Evolutionary conservation across 352 stramenopile genomes (phyloP), one percentile per base, ranked within the genome.

Genomic region (Pythium insidiosum): DNA sequence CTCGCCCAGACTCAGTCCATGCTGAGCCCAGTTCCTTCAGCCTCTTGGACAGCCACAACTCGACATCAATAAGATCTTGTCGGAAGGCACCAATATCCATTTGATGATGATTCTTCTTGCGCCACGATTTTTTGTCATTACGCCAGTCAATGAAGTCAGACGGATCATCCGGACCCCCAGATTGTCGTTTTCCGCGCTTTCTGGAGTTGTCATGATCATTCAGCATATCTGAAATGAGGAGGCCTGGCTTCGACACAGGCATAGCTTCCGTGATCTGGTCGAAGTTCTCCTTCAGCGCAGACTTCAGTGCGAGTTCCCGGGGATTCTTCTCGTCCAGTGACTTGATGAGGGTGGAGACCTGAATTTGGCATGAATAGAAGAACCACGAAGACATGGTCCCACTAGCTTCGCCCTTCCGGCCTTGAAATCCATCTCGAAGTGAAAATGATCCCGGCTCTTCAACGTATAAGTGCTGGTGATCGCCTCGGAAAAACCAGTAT

Each of bases 401-500:
- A n/a, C 21, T 25, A 20, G 4, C 11, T 10, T 38, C 20, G 13
- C 33, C 4, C 28, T 40, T 28, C 74, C 34, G 12, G 36, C 33
- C 53, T 15, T 75, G 63, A 26, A 78, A 84, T 31, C 77, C 65
- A 22, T 63, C 47, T 51, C 71, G 68, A 4, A 84, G 38, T 6
- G 63, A 70, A 12, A 79, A 29, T 10, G 59, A 58, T 4, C 69
- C 65, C 11, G 76, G 69, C 25, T 63, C 60, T 54, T 94, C 73
- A 6, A 94, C 59, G 24, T 90, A 92, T 11, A 94, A 41, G 22
- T 74, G 64, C 28, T 63, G 54, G 9, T 63, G 48, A 33, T 94
- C 82, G 22, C 73, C 79, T 34, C 63, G 69, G 25, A 94, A 67
- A 11, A 84, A 55, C 82, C 82, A 94, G 50, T 92, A 92, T 13